Percentiles rank a stretch among this genome's conserved stretches.
phyloP scores from a whole-genome alignment of 306 rosid genomes.

The Rosa persica region DNA sequence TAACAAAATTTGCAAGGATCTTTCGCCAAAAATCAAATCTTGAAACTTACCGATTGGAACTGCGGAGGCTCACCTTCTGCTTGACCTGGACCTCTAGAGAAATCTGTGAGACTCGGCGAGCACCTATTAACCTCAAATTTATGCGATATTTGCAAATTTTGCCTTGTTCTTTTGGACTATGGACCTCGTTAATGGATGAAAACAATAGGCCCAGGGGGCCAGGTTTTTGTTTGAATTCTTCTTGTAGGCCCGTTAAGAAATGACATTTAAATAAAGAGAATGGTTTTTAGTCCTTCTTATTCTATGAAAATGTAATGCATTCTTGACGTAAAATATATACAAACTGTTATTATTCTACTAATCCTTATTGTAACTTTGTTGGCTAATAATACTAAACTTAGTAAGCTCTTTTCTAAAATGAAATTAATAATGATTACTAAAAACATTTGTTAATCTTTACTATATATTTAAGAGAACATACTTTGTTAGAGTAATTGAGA shows the following conservation, averaged over 20 bases:
- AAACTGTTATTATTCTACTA: no score
- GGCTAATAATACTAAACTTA: no score
- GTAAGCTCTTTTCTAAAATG: no score
- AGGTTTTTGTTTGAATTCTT: background rate
- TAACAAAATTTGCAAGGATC: background rate
- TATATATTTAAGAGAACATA: no score
- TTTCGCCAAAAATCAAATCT: background rate
- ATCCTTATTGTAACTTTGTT: no score
- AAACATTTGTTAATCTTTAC: no score
- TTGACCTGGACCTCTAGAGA: background rate
- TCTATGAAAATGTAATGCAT: no score
- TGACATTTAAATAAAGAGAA: background rate
- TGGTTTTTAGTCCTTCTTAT: no score
- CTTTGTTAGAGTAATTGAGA: no score
- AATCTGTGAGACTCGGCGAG: background rate
- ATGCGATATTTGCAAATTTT: background rate
- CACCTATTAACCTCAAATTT: background rate
- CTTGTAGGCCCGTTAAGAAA: background rate
- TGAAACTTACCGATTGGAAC: conserved; percentile 4
- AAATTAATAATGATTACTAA: no score
- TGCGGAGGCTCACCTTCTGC: background rate
- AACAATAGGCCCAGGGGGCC: background rate
- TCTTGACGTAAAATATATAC: no score
- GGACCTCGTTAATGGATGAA: background rate
- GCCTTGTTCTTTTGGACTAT: background rate